phyloP scores from a whole-genome alignment of 495 filamentous ascomycete genomes.

The Tuber magnatum region DNA sequence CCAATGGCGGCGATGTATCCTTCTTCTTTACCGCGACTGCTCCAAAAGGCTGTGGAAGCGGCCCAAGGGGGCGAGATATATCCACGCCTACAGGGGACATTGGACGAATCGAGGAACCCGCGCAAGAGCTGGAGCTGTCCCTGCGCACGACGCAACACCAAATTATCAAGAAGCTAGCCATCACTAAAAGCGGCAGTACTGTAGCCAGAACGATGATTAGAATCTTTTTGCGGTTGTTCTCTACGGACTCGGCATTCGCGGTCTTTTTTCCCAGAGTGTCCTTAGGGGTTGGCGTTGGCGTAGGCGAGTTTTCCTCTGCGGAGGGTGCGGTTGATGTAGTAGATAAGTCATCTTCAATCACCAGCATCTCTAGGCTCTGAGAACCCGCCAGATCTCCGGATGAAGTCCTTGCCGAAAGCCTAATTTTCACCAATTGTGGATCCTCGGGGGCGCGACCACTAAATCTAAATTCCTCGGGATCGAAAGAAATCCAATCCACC shows the following conservation, averaged over 20 bases:
- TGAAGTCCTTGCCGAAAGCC: conserved; percentile 20
- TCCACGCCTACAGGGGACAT: conserved; percentile 22
- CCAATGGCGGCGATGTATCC: conserved; percentile 14
- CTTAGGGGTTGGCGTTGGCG: conserved; percentile 12
- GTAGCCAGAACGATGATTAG: conserved; percentile 35
- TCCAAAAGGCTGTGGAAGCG: conserved; percentile 26
- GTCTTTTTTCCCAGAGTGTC: not conserved
- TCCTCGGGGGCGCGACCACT: conserved; percentile 56
- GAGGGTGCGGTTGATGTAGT: conserved; percentile 10
- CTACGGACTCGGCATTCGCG: conserved; percentile 13
- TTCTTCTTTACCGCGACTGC: conserved; percentile 15
- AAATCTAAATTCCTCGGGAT: conserved; percentile 51
- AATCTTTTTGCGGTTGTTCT: conserved; percentile 27
- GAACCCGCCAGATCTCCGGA: conserved; percentile 25
- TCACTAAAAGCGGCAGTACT: conserved; percentile 30
- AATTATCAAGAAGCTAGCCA: conserved; percentile 29
- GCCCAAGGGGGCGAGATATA: conserved; percentile 31
- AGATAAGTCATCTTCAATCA: conserved; percentile 8
- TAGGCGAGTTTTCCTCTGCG: not conserved
- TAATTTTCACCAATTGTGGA: conserved; percentile 14
- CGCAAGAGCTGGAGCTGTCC: conserved; percentile 6
- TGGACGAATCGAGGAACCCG: conserved; percentile 27
- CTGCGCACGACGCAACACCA: conserved; percentile 27
- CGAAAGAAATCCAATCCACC: conserved; percentile 62
- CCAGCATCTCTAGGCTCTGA: conserved; percentile 19